phyloP scores from a whole-genome alignment of 192 early-diverging fungal genomes.

The Phycomyces nitens region DNA sequence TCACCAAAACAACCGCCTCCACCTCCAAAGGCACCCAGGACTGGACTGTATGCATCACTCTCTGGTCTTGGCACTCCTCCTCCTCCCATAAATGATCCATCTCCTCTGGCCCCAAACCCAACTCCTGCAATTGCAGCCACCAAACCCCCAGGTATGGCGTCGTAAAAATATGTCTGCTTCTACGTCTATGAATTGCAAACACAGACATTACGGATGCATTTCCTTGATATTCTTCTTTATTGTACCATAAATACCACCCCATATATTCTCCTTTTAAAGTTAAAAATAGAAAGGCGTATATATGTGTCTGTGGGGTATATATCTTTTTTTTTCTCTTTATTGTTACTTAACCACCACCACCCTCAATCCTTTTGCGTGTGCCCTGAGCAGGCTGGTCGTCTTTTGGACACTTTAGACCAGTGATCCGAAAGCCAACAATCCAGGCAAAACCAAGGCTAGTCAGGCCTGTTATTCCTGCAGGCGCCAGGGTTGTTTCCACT shows the following conservation, averaged over 20 bases:
- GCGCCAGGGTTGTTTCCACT: conserved; percentile 25
- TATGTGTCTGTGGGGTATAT: no score
- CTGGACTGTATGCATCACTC: not conserved
- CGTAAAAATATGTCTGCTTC: no score
- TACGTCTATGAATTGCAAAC: not conserved
- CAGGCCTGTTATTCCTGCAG: conserved; percentile 29
- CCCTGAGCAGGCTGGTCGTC: conserved; percentile 30
- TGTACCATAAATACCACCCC: no score
- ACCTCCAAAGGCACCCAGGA: no score
- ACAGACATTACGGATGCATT: not conserved
- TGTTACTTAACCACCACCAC: not conserved
- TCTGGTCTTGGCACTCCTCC: not conserved
- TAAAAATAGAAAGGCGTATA: no score
- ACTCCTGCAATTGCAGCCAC: not conserved
- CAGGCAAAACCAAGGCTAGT: conserved; percentile 48
- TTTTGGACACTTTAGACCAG: conserved; percentile 33
- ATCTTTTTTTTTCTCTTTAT: not conserved
- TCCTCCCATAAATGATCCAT: no score
- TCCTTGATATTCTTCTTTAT: not conserved
- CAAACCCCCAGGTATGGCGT: conserved; percentile 19
- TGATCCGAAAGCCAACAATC: conserved; percentile 41
- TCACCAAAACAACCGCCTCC: not conserved
- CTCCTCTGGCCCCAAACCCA: no score
- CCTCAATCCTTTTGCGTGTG: not conserved
- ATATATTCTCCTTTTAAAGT: no score